phyloP scores from a whole-genome alignment of 768 basidiomycete genomes.

The Exidia glandulosa region DNA sequence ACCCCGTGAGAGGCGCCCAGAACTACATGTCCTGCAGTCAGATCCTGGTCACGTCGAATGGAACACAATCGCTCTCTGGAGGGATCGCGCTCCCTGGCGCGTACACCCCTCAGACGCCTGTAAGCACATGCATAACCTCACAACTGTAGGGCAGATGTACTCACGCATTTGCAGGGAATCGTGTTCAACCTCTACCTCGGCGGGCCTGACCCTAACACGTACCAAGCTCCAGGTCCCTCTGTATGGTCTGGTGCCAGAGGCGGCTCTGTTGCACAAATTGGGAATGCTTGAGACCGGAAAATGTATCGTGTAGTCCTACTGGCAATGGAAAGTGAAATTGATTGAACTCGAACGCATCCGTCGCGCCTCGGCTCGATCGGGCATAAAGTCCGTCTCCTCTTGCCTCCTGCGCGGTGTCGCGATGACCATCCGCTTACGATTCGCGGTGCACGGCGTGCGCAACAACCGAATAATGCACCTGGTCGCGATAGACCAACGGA shows the following conservation, averaged over 20 bases:
- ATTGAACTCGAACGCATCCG: too few species aligned
- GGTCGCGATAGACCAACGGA: conserved; percentile 66
- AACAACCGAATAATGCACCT: conserved; percentile 74
- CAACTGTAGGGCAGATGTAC: not conserved
- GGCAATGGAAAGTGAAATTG: too few species aligned
- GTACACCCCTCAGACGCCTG: conserved; percentile 2
- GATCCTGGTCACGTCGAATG: conserved; percentile 4
- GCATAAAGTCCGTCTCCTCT: not conserved
- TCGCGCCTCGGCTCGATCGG: too few species aligned
- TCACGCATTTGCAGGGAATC: not conserved
- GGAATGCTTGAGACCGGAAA: not conserved
- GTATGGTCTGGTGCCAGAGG: conserved; percentile 4
- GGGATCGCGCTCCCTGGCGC: conserved; percentile 8
- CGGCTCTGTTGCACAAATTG: not conserved
- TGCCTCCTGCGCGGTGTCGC: not conserved
- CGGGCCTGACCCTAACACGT: conserved; percentile 1
- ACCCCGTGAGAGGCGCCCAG: conserved; percentile 1
- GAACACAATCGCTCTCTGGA: conserved; percentile 3
- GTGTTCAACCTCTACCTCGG: conserved; percentile 1
- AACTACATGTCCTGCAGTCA: conserved; percentile 3
- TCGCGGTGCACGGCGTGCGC: conserved; percentile 69
- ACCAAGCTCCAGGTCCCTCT: conserved; percentile 5
- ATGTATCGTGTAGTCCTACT: too few species aligned
- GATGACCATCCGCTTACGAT: conserved; percentile 80
- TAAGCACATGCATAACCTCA: too few species aligned